phyloP scores from a whole-genome alignment of 306 rosid species.

The Corylus americana region DNA sequence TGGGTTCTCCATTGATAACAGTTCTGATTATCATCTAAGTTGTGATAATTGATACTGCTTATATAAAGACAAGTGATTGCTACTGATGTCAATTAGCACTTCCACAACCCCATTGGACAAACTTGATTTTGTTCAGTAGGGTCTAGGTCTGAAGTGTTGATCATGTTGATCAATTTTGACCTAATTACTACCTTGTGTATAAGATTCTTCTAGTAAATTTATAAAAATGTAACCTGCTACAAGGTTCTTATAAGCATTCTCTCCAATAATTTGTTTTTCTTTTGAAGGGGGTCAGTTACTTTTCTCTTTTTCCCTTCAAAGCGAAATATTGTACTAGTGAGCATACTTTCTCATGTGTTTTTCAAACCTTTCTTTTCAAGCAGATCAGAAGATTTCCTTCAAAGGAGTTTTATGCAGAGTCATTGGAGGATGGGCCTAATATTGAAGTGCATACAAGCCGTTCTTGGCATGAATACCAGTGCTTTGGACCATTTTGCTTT shows the following conservation, averaged over 20 bases:
- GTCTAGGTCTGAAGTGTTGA: background rate
- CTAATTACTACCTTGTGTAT: no score
- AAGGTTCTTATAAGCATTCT: background rate
- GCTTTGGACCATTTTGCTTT: slow-evolving; percentile 92
- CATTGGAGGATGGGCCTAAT: slow-evolving; percentile 77
- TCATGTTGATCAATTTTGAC: background rate
- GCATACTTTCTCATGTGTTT: slow-evolving; percentile 8
- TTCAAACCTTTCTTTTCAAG: slow-evolving; percentile 15
- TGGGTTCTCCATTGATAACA: background rate
- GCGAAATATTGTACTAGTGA: background rate
- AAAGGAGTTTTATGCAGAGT: slow-evolving; percentile 70
- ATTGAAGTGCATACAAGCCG: slow-evolving; percentile 55
- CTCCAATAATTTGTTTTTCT: no score
- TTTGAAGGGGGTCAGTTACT: background rate
- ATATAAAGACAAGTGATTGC: background rate
- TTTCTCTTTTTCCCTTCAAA: slow-evolving; percentile 5
- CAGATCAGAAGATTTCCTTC: slow-evolving; percentile 96
- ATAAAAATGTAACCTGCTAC: background rate
- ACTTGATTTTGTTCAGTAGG: background rate
- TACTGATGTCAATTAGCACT: background rate
- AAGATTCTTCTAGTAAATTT: no score
- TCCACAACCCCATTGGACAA: background rate
- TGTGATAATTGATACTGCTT: background rate
- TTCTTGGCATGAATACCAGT: slow-evolving; percentile 71
- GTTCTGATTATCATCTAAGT: background rate